A percentile compares a stretch with the other conserved stretches of the same genome.
Evolutionary conservation across 2,329 filamentous ascomycete genomes (phyloP).

Genomic region (Fusarium sp.): DNA sequence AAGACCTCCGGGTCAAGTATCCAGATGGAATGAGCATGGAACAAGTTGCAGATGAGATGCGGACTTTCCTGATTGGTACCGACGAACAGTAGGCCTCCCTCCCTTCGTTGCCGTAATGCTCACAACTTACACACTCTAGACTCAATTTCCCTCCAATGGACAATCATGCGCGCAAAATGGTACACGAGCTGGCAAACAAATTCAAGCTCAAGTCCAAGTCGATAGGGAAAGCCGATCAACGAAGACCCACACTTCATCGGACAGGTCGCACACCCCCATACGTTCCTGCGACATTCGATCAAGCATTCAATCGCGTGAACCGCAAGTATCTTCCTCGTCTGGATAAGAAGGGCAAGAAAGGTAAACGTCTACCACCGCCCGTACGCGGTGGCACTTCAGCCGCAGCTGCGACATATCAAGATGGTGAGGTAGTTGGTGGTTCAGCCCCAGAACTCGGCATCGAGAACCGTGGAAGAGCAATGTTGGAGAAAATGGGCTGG

Average conservation of each 20-base stretch:
- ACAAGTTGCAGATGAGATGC: constrained; percentile 78
- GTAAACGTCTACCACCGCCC: constrained; percentile 39
- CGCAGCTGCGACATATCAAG: constrained; percentile 66
- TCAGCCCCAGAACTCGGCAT: constrained; percentile 84
- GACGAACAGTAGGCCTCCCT: constrained; percentile 70
- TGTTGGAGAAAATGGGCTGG: constrained; percentile 99
- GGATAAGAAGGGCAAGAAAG: constrained; percentile 55
- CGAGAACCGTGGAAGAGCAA: constrained; percentile 84
- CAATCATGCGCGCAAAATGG: constrained; percentile 76
- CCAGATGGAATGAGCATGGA: constrained; percentile 75
- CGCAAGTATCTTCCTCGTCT: constrained; percentile 67
- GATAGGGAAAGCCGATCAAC: constrained; percentile 75
- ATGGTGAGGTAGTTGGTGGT: constrained; percentile 90
- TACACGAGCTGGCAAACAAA: constrained; percentile 81
- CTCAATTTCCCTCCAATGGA: constrained; percentile 86
- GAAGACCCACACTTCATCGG: constrained; percentile 82
- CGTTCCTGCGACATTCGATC: constrained; percentile 65
- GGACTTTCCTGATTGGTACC: constrained; percentile 72
- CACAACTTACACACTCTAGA: constrained; percentile 54
- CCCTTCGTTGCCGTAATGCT: neutral
- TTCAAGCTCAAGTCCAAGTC: constrained; percentile 89
- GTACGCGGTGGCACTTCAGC: constrained; percentile 38
- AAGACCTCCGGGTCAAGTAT: constrained; percentile 77
- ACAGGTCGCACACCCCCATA: constrained; percentile 74
- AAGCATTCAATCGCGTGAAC: constrained; percentile 47